Percentiles rank a stretch among this genome's conserved stretches.
Evolutionary conservation across 2,329 filamentous ascomycete genomes (phyloP).

Genomic region (Ophiocordyceps sinensis): DNA sequence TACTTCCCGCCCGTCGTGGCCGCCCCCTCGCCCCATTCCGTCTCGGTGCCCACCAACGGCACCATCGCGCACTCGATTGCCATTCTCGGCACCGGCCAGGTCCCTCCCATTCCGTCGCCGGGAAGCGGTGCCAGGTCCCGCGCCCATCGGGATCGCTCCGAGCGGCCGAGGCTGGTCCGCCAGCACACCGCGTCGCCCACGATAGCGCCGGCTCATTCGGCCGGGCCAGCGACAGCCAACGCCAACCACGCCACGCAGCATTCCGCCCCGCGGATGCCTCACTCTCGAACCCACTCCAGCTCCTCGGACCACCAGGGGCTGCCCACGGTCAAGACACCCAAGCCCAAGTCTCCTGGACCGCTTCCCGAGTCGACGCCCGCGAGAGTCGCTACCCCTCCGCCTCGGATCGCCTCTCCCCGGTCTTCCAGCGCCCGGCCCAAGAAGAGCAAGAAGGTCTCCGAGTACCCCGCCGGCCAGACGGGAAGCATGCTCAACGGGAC

Average conservation of each 20-base stretch:
- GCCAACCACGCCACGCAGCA: conserved; percentile 20
- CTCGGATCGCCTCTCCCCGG: conserved; percentile 33
- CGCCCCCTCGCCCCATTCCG: conserved; percentile 24
- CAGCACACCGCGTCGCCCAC: conserved; percentile 76
- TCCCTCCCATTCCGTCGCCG: conserved; percentile 70
- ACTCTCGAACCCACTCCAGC: conserved; percentile 44
- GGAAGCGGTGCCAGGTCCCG: conserved; percentile 54
- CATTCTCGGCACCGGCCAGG: conserved; percentile 64
- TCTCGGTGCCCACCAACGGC: conserved; percentile 20
- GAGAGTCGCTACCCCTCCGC: conserved; percentile 39
- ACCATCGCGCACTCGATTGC: conserved; percentile 51
- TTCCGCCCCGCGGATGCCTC: conserved; percentile 23
- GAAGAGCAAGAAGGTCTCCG: conserved; percentile 38
- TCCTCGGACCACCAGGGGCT: conserved; percentile 37
- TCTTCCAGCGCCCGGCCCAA: conserved; percentile 28
- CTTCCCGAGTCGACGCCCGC: conserved; percentile 25
- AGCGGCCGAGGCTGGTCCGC: conserved; percentile 47
- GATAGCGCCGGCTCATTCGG: conserved; percentile 21
- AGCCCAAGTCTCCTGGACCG: conserved; percentile 39
- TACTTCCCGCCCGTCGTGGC: conserved; percentile 64
- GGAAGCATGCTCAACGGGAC: conserved; percentile 61
- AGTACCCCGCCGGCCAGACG: conserved; percentile 23
- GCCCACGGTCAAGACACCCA: conserved; percentile 33
- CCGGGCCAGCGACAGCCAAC: conserved; percentile 16
- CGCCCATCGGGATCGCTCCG: conserved; percentile 39